These are phyloP conservation scores for Chloris gayana DNA, from an alignment of 176 grass and related monocot genomes.

Conservation along the genomic window DNA sequence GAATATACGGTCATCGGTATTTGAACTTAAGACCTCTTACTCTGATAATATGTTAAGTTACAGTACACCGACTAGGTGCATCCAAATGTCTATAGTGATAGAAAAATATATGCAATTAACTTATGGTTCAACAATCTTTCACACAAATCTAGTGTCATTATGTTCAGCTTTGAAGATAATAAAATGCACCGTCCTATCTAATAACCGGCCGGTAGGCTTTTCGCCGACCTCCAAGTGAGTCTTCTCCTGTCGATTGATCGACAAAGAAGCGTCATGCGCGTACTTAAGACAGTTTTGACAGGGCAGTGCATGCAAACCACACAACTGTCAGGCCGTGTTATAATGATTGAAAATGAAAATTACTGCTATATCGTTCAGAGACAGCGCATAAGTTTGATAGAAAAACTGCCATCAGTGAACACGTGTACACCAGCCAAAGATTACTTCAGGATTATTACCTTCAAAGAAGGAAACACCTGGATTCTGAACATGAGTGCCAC, in stretches of 20 bases:
- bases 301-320: conserved; percentile 26
- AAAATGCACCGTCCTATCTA: neutral
- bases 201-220: neutral
- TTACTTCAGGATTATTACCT: neutral
- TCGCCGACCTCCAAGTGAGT: neutral
- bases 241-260: neutral
- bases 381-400: neutral
- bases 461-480: neutral
- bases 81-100: no score
- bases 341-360: conserved; percentile 4
- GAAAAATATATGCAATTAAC: no score
- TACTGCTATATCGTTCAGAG: neutral
- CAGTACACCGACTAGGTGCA: no score
- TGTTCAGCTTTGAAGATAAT: neutral
- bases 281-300: neutral
- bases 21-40: no score
- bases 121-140: no score
- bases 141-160: neutral
- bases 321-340: neutral
- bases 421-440: neutral
- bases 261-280: neutral
- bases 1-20: no score
- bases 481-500: conserved; percentile 37
- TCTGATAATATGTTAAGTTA: no score
- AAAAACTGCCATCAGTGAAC: conserved; percentile 10